Conservation (phyloP, 306 rosid genomes). For the Cucurbita moschata region DNA sequence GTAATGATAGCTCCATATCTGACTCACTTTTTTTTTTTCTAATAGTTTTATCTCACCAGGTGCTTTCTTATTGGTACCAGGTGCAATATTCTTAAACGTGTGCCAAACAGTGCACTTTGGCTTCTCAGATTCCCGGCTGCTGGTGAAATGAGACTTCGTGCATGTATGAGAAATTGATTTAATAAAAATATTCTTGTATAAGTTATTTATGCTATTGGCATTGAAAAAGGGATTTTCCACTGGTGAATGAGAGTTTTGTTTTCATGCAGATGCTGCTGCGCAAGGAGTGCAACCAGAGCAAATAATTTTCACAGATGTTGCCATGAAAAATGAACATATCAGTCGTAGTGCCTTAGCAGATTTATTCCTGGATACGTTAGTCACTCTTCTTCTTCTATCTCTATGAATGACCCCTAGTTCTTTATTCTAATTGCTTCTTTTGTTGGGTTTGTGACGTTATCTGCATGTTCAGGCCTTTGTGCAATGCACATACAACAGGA, state of each 20-base stretch:
- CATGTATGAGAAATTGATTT: constrained; percentile 37
- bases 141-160: constrained; percentile 80
- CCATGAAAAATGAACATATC: constrained; percentile 90
- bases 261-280: constrained; percentile 60
- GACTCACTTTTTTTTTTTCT: neutral
- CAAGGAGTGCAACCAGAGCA: constrained; percentile 91
- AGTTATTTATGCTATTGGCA: neutral
- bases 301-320: constrained; percentile 93
- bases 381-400: neutral
- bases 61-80: constrained; percentile 22
- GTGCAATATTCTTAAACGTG: constrained; percentile 95
- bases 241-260: neutral
- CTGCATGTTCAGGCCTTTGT: constrained; percentile 53
- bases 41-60: neutral
- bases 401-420: neutral
- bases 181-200: neutral
- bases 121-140: constrained; percentile 97
- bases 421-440: neutral
- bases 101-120: constrained; percentile 96
- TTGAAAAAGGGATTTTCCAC: neutral
- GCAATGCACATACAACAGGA: constrained; percentile 99
- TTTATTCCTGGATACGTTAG: constrained; percentile 88
- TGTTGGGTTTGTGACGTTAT: neutral
- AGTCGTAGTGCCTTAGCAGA: constrained; percentile 90
- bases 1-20: constrained; percentile 24